Base-by-base conservation (phyloP, 805 yeast species). In the Grigorovia yakushimaensis region DNA sequence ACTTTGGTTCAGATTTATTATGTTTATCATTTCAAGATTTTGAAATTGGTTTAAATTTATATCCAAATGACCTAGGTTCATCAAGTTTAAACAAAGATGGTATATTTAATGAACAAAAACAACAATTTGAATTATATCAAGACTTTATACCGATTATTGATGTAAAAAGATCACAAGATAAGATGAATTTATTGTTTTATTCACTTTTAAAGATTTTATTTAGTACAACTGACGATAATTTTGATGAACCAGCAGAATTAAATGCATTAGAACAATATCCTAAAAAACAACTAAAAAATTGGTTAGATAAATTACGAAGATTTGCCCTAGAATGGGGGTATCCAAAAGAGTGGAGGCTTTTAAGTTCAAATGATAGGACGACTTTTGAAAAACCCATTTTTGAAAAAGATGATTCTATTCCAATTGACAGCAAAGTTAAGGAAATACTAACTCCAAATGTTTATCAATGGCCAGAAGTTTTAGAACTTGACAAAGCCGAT, bases 31-130 rank as follows among this genome's bases (percentile, higher is more conserved):
- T 54, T 45, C 59, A 57, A 47, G 61, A 57, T 43, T 55, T 55
- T 41, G 61, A 57, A 47, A 42, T 57, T n/a, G 61, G 61, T 33
- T 49, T 57, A 19, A 54, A 55, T 47, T 44, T 57, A n/a, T 56
- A 56, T 19, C 58, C 60, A 9, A 27, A 15, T 15, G 13, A 27
- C 9, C 13, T 27, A 7, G 54, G 50, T 4, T 52, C 54, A 4
- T 44, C 50, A 5, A 45, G 47, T 2, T 55, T 54, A 11, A 48
- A 52, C 7, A 48, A 54, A 11, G 44, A 52, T 20, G 58, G 56
- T 10, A 50, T 51, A 5, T 49, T 33, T 18, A 42, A 46, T 36
- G 41, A 42, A 23, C 21, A 41, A 37, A 51, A 48, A 21, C 41
- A 44, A 7, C 41, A 46, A 4, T 20, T 35, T 10, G 49, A 47